Evolutionary conservation across 768 basidiomycete species (phyloP), one percentile per base, ranked within the genome.

Genomic region (Cystobasidium ongulense): DNA sequence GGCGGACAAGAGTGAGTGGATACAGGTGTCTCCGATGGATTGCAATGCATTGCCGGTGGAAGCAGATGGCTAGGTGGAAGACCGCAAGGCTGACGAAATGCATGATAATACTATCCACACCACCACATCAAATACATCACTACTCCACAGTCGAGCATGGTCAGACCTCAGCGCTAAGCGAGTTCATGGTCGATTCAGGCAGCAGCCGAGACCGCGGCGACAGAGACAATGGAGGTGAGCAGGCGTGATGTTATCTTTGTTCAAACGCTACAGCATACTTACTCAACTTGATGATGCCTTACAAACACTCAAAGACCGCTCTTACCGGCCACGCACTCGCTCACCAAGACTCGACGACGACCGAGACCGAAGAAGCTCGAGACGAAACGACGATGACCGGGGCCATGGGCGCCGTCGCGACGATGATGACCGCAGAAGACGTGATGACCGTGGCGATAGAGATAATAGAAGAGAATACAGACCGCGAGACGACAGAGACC

Each of bases 1-100:
- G 57, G 71, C 71, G 7, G 61, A 62, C n/a, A 63, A 72, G 39
- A 57, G 71, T 72, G 59, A 72, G 61, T 72, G 3, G 36, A 27
- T 27, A 4, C 4, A 25, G 10, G 8, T 13, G 21, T 38, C 18
- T 18, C 25, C 25, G 35, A 25, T 29, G 7, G 15, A 25, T 27
- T 33, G 36, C 63, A 3, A 21, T 39, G 63, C 62, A n/a, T 35
- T 33, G 62, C 29, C 18, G 62, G 7, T n/a, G 8, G 31, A 63
- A 39, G 18, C 25, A 36, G n/a, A 7, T 35, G 25, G 5, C 7
- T 8, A 33, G 38, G 10, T 31, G 18, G 62, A 23, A 36, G 62
- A 36, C 13, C 7, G 13, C 36, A 64, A 36, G 25, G 35, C 36
- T 39, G 65, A 67, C 39, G 2, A 4, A 5, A 11, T 18, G 41